Conservation (phyloP, 805 yeast species). For the Dipodascus geniculatus region DNA sequence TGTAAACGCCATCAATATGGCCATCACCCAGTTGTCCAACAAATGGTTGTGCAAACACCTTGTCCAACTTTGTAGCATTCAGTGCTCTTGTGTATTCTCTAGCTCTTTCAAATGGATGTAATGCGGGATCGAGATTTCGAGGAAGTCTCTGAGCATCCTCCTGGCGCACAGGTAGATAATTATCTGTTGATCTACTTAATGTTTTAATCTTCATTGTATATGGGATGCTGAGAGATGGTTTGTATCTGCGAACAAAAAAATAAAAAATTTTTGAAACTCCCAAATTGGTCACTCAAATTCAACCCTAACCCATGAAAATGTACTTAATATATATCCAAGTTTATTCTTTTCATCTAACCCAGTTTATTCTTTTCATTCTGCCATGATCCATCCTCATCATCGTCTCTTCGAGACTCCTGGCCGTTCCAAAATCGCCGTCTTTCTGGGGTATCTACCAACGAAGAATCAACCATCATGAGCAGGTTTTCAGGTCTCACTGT, state of each 20-base stretch:
- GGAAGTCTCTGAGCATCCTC: conserved; percentile 82
- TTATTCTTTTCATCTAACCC: too few relatives aligned
- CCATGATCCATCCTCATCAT: not conserved
- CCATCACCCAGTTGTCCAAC: conserved; percentile 91
- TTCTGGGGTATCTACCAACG: conserved; percentile 27
- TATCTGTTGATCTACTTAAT: conserved; percentile 78
- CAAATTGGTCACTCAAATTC: not conserved
- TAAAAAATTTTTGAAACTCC: not conserved
- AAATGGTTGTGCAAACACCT: conserved; percentile 97
- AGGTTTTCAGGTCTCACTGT: conserved; percentile 23
- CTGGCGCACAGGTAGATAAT: conserved; percentile 84
- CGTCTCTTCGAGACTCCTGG: not conserved
- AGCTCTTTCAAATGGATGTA: conserved; percentile 96
- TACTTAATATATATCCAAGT: too few relatives aligned
- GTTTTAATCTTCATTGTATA: conserved; percentile 63
- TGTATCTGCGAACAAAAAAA: not conserved
- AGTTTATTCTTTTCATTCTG: not conserved
- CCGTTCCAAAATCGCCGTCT: not conserved
- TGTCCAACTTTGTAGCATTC: conserved; percentile 88
- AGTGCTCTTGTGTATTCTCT: conserved; percentile 91
- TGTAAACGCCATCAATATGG: conserved; percentile 88
- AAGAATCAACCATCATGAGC: conserved; percentile 26
- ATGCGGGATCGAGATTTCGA: conserved; percentile 81
- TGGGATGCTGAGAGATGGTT: not conserved
- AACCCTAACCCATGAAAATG: not conserved